phyloP scores from a whole-genome alignment of 768 basidiomycete genomes.

The Leucocoprinus sp. region DNA sequence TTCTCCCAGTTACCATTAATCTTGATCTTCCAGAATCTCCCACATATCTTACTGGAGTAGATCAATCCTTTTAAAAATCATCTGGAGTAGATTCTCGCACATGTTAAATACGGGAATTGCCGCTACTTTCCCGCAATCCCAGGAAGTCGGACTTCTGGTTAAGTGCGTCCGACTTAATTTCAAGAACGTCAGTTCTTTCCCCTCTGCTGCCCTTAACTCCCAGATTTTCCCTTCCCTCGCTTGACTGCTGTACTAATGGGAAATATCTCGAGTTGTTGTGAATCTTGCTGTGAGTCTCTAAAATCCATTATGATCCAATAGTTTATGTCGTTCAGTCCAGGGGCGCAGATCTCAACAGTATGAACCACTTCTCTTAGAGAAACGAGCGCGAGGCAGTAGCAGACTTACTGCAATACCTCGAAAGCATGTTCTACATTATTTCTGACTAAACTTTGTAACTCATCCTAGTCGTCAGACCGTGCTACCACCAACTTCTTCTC shows the following conservation, averaged over 20 bases:
- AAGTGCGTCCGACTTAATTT: conserved; percentile 13
- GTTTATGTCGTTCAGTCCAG: conserved; percentile 43
- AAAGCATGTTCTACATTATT: conserved; percentile 55
- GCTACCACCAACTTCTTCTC: conserved; percentile 98
- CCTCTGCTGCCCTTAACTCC: conserved; percentile 6
- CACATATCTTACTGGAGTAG: no score
- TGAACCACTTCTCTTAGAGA: conserved; percentile 78
- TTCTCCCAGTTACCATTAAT: no score
- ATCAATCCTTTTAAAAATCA: not conserved
- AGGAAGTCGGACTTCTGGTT: conserved; percentile 8
- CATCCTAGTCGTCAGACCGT: conserved; percentile 56
- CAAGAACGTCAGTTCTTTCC: conserved; percentile 13
- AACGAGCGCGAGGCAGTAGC: conserved; percentile 98
- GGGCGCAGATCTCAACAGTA: conserved; percentile 82
- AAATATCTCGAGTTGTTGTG: conserved; percentile 72
- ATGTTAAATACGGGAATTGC: conserved; percentile 9
- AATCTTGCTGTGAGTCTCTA: conserved; percentile 62
- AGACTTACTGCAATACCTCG: conserved; percentile 93
- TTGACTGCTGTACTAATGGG: conserved; percentile 42
- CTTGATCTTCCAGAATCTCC: no score
- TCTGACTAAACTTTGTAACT: not conserved
- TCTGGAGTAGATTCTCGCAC: not conserved
- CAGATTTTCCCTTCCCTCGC: conserved; percentile 5
- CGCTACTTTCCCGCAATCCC: conserved; percentile 12
- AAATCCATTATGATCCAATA: conserved; percentile 10